Base-by-base conservation (phyloP, 495 filamentous ascomycete species). In the Articulospora tetracladia region DNA sequence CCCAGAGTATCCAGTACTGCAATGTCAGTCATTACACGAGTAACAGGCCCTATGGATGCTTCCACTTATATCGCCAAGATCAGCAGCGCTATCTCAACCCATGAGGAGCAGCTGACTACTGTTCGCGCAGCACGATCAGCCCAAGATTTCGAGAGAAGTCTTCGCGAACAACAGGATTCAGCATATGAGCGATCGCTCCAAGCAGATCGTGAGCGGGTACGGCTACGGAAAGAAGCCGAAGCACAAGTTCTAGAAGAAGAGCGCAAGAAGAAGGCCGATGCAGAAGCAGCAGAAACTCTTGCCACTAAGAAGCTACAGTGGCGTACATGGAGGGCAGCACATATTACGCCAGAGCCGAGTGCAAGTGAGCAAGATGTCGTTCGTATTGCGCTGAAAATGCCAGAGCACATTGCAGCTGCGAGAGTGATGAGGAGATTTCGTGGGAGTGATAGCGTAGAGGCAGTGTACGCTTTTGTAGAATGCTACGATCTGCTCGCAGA, bases 391-490 rank as follows among this genome's bases (percentile, higher is more conserved):
- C 77, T 98, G 25, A 87, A 92, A 59, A 80, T 97, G 73, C 87
- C 85, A 0, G 83, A 91, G 51, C 50, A 55, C 24, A 47, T 60
- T 0, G 69, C 69, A 1, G 76, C 71, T 1, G 79, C 74, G 3
- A 77, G 93, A 1, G 79, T 97, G 1, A 83, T 93, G 58, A 83
- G 93, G 28, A 80, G 77, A 51, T 98, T 98, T 65, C 65, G 75
- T 1, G 74, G 78, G 2, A 75, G 83, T 1, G 82, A 86, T 0
- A 76, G 77, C 1, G 74, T 98, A 26, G 94, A 98, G 69, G 92
- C 97, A 66, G 73, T 98, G 0, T 98, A 98, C 73, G 95, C 93
- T 1, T 96, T 95, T 73, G 92, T 98, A 1, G 95, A 98, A 68
- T 98, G 94, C 72, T 87, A 93, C 70, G 87, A 91, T 54, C 30